These are phyloP conservation scores for Escovopsis weberi DNA, from an alignment of 2,329 filamentous ascomycete species.

Conservation along the genomic window DNA sequence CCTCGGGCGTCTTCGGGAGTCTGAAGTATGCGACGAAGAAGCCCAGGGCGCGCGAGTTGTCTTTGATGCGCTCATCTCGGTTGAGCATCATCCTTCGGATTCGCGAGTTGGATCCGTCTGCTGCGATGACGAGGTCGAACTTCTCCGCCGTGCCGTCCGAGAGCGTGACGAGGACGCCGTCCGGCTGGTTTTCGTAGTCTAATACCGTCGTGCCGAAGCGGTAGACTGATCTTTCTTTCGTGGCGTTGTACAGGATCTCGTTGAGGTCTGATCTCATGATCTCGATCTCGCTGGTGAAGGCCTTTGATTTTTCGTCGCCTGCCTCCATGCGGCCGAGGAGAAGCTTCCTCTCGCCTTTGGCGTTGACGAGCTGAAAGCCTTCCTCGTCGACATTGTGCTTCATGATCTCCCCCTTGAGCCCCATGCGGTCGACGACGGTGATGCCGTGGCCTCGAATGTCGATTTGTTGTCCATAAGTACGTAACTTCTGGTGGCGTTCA, in stretches of 20 bases:
- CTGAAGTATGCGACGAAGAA: constrained; percentile 24
- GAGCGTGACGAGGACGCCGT: constrained; percentile 6
- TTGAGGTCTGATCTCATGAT: constrained; percentile 40
- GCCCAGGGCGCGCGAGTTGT: constrained; percentile 1
- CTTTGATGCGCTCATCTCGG: constrained; percentile 1
- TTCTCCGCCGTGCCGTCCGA: constrained; percentile 7
- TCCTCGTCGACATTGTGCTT: constrained; percentile 27
- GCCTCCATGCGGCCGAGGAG: constrained; percentile 15
- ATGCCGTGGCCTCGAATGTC: constrained; percentile 30
- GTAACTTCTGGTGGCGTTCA: constrained; percentile 19
- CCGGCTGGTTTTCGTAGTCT: constrained; percentile 10
- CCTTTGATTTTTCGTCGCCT: constrained; percentile 8
- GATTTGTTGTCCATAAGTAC: constrained; percentile 27
- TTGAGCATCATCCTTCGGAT: constrained; percentile 5
- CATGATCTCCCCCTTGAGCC: constrained; percentile 22
- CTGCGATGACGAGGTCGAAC: constrained; percentile 8
- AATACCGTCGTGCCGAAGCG: constrained; percentile 17
- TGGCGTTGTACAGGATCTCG: constrained; percentile 24
- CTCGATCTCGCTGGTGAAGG: constrained; percentile 34
- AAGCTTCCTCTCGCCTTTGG: constrained; percentile 20
- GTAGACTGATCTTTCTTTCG: constrained; percentile 13
- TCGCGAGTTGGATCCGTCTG: constrained; percentile 8
- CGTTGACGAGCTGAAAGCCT: constrained; percentile 34
- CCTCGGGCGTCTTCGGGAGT: constrained; percentile 13
- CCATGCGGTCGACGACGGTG: constrained; percentile 23